Conservation (phyloP, 2,329 filamentous ascomycete species). For the Claviceps quebecensis region DNA sequence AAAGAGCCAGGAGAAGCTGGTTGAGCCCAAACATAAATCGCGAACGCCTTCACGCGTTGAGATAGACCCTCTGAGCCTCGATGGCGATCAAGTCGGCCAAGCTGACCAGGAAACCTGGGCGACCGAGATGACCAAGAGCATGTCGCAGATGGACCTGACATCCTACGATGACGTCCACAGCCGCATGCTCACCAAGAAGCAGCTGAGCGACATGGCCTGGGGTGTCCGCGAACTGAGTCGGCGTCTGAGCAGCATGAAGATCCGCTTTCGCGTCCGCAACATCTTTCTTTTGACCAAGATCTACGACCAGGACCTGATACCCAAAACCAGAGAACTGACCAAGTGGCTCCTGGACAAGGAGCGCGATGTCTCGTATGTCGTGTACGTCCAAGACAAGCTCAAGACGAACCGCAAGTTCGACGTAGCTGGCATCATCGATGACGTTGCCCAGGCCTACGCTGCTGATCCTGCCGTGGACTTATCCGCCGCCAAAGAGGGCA, state of each 20-base stretch:
- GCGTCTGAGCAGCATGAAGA: slow-evolving; percentile 65
- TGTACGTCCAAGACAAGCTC: slow-evolving; percentile 73
- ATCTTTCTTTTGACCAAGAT: slow-evolving; percentile 86
- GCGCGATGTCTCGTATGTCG: slow-evolving; percentile 52
- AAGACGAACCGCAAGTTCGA: slow-evolving; percentile 61
- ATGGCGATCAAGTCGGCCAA: slow-evolving; percentile 33
- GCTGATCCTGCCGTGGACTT: slow-evolving; percentile 20
- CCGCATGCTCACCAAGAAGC: slow-evolving; percentile 83
- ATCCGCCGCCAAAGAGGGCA: slow-evolving; percentile 19
- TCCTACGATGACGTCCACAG: slow-evolving; percentile 32
- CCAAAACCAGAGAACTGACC: slow-evolving; percentile 61
- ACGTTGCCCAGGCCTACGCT: slow-evolving; percentile 35
- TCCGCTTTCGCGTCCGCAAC: slow-evolving; percentile 67
- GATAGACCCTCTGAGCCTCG: slow-evolving; percentile 27
- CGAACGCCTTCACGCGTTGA: slow-evolving; percentile 14
- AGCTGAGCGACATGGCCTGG: slow-evolving; percentile 94
- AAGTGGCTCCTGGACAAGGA: slow-evolving; percentile 69
- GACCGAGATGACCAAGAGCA: slow-evolving; percentile 29
- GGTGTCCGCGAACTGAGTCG: slow-evolving; percentile 84
- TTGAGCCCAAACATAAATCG: slow-evolving; percentile 11
- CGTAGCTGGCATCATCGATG: slow-evolving; percentile 49
- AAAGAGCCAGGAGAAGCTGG: slow-evolving; percentile 9
- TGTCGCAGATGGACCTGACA: slow-evolving; percentile 26
- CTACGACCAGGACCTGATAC: slow-evolving; percentile 70
- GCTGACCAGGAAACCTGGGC: slow-evolving; percentile 43